phyloP scores from a whole-genome alignment of 2,329 filamentous ascomycete species.

The Sporothrix schenckii region DNA sequence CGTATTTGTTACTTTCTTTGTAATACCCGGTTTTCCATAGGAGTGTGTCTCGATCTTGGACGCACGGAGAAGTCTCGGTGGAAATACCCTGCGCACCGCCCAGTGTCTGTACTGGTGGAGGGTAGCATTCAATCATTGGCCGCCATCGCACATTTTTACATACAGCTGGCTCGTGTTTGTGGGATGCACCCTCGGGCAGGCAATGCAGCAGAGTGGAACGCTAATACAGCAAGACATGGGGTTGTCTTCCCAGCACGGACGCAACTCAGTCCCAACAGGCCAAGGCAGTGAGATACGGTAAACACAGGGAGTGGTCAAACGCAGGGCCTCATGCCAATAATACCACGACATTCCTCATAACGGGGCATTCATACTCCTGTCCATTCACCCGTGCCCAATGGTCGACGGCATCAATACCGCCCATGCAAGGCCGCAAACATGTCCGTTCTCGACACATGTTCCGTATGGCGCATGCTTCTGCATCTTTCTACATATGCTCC shows the following conservation, averaged over 20 bases:
- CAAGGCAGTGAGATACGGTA: slow-evolving; percentile 4
- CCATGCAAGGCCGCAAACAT: slow-evolving; percentile 17
- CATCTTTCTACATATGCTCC: background rate
- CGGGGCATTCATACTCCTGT: background rate
- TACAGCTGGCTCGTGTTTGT: slow-evolving; percentile 9
- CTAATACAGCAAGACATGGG: slow-evolving; percentile 13
- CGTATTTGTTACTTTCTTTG: too few relatives aligned
- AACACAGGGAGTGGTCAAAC: background rate
- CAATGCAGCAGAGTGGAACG: slow-evolving; percentile 24
- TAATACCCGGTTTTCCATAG: too few relatives aligned
- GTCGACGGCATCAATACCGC: background rate
- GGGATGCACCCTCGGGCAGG: slow-evolving; percentile 4
- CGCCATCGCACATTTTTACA: background rate
- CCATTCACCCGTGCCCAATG: slow-evolving; percentile 10
- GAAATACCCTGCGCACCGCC: background rate
- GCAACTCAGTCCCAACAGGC: background rate
- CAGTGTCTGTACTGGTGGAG: background rate
- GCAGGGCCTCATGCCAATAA: slow-evolving; percentile 12
- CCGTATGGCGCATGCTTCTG: slow-evolving; percentile 8
- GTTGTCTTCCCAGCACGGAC: background rate
- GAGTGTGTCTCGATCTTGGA: background rate
- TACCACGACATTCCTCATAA: background rate
- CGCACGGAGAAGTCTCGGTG: slow-evolving; percentile 13
- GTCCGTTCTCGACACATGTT: slow-evolving; percentile 8
- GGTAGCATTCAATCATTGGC: background rate